These are phyloP conservation scores for Lagenidium giganteum DNA, from an alignment of 352 stramenopile species.

Conservation along the genomic window DNA sequence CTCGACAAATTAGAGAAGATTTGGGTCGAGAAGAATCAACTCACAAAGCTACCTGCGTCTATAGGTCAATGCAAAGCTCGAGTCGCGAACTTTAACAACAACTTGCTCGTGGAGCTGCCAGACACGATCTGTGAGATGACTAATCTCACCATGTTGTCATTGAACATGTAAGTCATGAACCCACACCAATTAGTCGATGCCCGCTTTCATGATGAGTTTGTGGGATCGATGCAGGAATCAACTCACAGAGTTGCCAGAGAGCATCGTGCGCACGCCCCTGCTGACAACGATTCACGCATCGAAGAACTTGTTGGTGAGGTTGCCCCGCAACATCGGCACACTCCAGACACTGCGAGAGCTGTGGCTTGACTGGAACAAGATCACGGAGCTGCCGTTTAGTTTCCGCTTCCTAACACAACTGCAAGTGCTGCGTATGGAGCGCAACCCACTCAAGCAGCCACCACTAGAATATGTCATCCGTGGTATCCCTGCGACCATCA, in stretches of 20 bases:
- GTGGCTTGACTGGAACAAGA: constrained; percentile 55
- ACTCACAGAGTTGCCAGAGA: constrained; percentile 35
- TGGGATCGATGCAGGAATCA: constrained; percentile 23
- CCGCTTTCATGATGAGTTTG: too few relatives aligned
- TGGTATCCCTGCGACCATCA: constrained; percentile 38
- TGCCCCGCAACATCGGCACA: constrained; percentile 46
- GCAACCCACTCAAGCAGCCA: constrained; percentile 49
- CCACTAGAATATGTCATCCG: constrained; percentile 40
- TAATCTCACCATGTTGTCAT: constrained; percentile 29
- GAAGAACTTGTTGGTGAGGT: constrained; percentile 31
- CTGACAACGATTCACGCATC: constrained; percentile 37
- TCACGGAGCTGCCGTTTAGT: constrained; percentile 60
- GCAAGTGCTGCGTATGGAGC: constrained; percentile 41
- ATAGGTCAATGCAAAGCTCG: constrained; percentile 29
- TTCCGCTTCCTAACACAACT: constrained; percentile 36
- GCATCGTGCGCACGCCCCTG: constrained; percentile 22
- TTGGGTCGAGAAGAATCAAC: constrained; percentile 45
- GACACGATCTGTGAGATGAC: constrained; percentile 33
- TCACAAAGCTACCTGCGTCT: constrained; percentile 32
- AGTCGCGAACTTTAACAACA: constrained; percentile 40
- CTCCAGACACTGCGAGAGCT: constrained; percentile 40
- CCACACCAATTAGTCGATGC: too few relatives aligned
- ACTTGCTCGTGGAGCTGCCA: constrained; percentile 28
- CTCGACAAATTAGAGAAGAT: constrained; percentile 31
- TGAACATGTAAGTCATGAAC: constrained; percentile 31